Evolutionary conservation across 75 land plant genomes (phyloP).

Genomic region (Larix kaempferi): DNA sequence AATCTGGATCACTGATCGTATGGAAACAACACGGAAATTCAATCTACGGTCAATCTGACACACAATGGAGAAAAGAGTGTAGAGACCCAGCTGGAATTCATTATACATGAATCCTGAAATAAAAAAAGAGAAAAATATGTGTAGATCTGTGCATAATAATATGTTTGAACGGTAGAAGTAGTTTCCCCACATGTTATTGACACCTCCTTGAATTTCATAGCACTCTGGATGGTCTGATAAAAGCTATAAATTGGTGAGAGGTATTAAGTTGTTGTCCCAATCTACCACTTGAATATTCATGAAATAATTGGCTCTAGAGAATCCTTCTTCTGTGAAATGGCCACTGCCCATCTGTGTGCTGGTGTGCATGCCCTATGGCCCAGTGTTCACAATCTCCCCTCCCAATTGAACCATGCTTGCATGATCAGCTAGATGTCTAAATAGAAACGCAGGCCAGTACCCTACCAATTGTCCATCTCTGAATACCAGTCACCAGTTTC

Average conservation of each 20-base stretch:
- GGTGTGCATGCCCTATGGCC: slow-evolving; percentile 54
- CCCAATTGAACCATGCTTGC: slow-evolving; percentile 79
- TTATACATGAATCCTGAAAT: too few species aligned
- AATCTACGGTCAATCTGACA: too few species aligned
- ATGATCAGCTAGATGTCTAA: slow-evolving; percentile 54
- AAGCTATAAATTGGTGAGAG: too few species aligned
- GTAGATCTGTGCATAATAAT: too few species aligned
- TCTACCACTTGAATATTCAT: too few species aligned
- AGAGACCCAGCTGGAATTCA: too few species aligned
- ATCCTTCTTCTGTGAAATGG: slow-evolving; percentile 75
- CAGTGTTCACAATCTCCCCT: slow-evolving; percentile 62
- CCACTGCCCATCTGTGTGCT: slow-evolving; percentile 93
- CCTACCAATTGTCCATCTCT: slow-evolving; percentile 57
- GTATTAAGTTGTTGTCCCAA: too few species aligned
- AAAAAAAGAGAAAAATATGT: too few species aligned
- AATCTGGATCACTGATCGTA: too few species aligned
- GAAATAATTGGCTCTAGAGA: slow-evolving; percentile 71
- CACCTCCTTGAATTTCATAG: slow-evolving; percentile 56
- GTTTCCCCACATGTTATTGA: slow-evolving; percentile 63
- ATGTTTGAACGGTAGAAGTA: slow-evolving; percentile 45
- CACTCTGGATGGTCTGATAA: slow-evolving; percentile 20
- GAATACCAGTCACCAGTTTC: slow-evolving; percentile 89
- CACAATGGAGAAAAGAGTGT: too few species aligned
- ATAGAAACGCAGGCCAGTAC: slow-evolving; percentile 83
- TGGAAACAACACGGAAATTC: too few species aligned